Evolutionary conservation across 208 protist species (phyloP).

Genomic region (Tritrichomonas musculus): DNA sequence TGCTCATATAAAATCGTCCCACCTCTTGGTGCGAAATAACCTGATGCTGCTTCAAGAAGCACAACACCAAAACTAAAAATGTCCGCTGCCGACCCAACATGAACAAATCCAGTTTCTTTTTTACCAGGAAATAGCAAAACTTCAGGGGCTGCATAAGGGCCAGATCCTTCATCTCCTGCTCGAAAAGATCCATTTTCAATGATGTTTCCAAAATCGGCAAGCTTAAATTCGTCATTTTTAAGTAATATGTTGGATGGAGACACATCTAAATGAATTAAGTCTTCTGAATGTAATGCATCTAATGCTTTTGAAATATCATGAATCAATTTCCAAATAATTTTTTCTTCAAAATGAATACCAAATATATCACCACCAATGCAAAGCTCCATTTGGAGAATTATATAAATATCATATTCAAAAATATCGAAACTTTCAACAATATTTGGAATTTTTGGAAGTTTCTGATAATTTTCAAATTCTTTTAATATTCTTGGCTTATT

Average conservation of each 20-base stretch:
- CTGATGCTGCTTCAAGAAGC: not conserved
- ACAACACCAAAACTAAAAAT: conserved; percentile 28
- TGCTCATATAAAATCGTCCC: not conserved
- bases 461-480: not conserved
- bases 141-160: not conserved
- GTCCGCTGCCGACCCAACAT: not conserved
- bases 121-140: not conserved
- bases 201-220: not conserved
- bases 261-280: not conserved
- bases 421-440: not conserved
- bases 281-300: not conserved
- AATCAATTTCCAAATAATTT: not conserved
- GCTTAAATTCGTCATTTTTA: not conserved
- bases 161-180: not conserved
- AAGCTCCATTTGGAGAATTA: not conserved
- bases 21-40: not conserved
- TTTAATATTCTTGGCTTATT: not conserved
- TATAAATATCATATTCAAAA: not conserved
- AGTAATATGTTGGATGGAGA: not conserved
- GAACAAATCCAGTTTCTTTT: not conserved
- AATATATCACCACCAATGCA: not conserved
- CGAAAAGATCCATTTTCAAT: not conserved
- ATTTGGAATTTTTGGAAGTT: not conserved
- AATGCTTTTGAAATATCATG: not conserved
- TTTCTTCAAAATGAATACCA: not conserved